Percentiles rank a stretch among this genome's conserved stretches.
These are phyloP conservation scores for Nectriaceae sp. DNA, from an alignment of 2,329 filamentous ascomycete species.

Conservation along the genomic window DNA sequence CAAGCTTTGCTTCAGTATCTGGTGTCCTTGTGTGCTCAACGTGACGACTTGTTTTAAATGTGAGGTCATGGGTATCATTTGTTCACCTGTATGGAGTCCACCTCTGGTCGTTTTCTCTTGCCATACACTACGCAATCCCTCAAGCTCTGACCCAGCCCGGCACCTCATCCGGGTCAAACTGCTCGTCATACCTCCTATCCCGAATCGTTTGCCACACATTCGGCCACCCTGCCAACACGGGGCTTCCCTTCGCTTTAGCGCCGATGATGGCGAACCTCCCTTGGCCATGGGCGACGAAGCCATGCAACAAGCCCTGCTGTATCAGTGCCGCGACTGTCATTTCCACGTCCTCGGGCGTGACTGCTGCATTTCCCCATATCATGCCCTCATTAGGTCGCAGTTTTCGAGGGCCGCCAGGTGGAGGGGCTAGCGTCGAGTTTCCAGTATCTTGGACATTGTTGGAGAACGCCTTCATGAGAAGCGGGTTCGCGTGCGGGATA, in stretches of 20 bases:
- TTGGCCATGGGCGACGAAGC: slow-evolving; percentile 78
- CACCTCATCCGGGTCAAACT: slow-evolving; percentile 63
- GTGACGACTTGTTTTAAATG: neutral
- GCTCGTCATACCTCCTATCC: slow-evolving; percentile 59
- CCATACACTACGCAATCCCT: slow-evolving; percentile 14
- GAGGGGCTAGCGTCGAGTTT: slow-evolving; percentile 48
- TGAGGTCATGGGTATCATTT: neutral
- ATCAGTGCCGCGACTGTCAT: slow-evolving; percentile 75
- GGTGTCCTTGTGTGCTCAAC: slow-evolving; percentile 1
- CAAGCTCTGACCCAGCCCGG: slow-evolving; percentile 71
- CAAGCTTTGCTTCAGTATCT: slow-evolving; percentile 11
- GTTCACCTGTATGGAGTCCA: too few species aligned
- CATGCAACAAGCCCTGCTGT: slow-evolving; percentile 77
- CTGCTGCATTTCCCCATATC: slow-evolving; percentile 63
- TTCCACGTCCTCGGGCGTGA: slow-evolving; percentile 70
- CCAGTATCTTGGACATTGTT: slow-evolving; percentile 44
- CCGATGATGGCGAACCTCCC: slow-evolving; percentile 82
- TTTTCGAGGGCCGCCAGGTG: slow-evolving; percentile 45
- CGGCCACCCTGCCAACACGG: slow-evolving; percentile 75
- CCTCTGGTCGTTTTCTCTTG: slow-evolving; percentile 1
- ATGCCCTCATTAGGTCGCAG: slow-evolving; percentile 61
- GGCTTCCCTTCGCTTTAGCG: slow-evolving; percentile 64
- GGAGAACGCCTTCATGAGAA: slow-evolving; percentile 54
- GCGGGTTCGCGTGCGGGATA: slow-evolving; percentile 46
- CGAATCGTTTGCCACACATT: slow-evolving; percentile 69